Conservation (phyloP, 495 filamentous ascomycete genomes). For the Penicillium goetzii region DNA sequence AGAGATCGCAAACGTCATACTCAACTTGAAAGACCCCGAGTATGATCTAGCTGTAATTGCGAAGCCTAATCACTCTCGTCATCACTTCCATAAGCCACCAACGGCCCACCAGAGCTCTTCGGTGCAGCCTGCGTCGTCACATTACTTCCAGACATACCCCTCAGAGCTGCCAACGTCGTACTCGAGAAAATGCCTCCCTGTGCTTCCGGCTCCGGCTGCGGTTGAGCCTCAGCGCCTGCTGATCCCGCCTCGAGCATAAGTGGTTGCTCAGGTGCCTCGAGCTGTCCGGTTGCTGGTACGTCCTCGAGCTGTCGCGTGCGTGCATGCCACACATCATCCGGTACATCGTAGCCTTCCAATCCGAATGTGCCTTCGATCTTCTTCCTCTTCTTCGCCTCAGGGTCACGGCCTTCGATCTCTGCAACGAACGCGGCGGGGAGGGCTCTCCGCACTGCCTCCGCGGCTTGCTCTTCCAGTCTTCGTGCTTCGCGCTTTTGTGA, state of each 20-base stretch:
- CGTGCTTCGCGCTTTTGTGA: slow-evolving; percentile 91
- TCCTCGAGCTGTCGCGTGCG: slow-evolving; percentile 55
- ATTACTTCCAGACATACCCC: slow-evolving; percentile 49
- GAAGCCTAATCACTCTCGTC: slow-evolving; percentile 65
- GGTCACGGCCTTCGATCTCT: slow-evolving; percentile 90
- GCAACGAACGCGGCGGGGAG: slow-evolving; percentile 91
- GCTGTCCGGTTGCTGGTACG: slow-evolving; percentile 38
- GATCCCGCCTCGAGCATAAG: slow-evolving; percentile 47
- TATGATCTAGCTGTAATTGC: neutral
- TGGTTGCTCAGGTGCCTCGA: slow-evolving; percentile 50
- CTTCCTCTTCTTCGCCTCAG: slow-evolving; percentile 80
- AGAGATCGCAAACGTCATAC: slow-evolving; percentile 23
- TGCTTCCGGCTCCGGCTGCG: slow-evolving; percentile 28
- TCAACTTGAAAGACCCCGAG: neutral
- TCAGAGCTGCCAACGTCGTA: slow-evolving; percentile 75
- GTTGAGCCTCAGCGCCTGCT: slow-evolving; percentile 16
- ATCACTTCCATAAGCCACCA: slow-evolving; percentile 92
- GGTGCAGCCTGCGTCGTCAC: slow-evolving; percentile 41
- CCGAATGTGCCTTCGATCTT: slow-evolving; percentile 91
- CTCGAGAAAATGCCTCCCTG: slow-evolving; percentile 75
- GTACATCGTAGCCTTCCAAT: slow-evolving; percentile 87
- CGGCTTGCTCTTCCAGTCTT: slow-evolving; percentile 95
- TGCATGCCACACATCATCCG: slow-evolving; percentile 93
- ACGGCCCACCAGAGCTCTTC: slow-evolving; percentile 57
- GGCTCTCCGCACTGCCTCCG: slow-evolving; percentile 87